phyloP scores from a whole-genome alignment of 2,329 filamentous ascomycete species.

The Penicillium sp. region DNA sequence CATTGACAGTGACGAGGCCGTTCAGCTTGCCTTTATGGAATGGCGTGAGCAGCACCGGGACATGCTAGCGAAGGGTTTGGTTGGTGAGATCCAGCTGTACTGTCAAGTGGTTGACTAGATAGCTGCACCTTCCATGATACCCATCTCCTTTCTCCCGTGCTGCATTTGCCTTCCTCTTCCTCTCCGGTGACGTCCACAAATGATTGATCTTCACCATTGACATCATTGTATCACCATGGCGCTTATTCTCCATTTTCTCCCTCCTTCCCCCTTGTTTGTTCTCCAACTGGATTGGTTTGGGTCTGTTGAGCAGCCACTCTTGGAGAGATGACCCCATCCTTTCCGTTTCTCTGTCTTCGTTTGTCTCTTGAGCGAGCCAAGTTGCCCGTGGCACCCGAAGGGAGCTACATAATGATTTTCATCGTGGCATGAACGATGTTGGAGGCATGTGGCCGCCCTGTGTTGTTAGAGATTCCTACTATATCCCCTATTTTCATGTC shows the following conservation, averaged over 20 bases:
- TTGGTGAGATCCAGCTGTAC: slow-evolving; percentile 88
- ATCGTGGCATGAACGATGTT: slow-evolving; percentile 18
- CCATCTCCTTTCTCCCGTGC: background rate
- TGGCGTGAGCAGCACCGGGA: slow-evolving; percentile 77
- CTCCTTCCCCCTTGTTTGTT: slow-evolving; percentile 11
- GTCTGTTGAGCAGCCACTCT: slow-evolving; percentile 23
- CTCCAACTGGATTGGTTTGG: slow-evolving; percentile 34
- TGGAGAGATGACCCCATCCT: slow-evolving; percentile 11
- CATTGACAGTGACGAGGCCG: slow-evolving; percentile 93
- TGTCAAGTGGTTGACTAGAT: slow-evolving; percentile 59
- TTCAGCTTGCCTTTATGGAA: slow-evolving; percentile 91
- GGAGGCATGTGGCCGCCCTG: slow-evolving; percentile 1
- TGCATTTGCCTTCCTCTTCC: slow-evolving; percentile 6
- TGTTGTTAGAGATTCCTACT: background rate
- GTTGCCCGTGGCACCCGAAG: background rate
- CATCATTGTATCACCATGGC: slow-evolving; percentile 21
- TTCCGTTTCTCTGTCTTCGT: slow-evolving; percentile 13
- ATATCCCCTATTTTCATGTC: slow-evolving; percentile 8
- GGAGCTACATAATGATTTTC: slow-evolving; percentile 19
- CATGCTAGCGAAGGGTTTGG: slow-evolving; percentile 63
- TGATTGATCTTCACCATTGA: slow-evolving; percentile 9
- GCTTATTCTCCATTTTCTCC: slow-evolving; percentile 28
- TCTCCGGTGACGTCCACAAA: slow-evolving; percentile 5
- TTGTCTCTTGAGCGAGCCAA: slow-evolving; percentile 2
- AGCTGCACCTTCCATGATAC: background rate